Base-by-base conservation (phyloP, 23 red algal genomes). In the Gracilaria domingensis region DNA sequence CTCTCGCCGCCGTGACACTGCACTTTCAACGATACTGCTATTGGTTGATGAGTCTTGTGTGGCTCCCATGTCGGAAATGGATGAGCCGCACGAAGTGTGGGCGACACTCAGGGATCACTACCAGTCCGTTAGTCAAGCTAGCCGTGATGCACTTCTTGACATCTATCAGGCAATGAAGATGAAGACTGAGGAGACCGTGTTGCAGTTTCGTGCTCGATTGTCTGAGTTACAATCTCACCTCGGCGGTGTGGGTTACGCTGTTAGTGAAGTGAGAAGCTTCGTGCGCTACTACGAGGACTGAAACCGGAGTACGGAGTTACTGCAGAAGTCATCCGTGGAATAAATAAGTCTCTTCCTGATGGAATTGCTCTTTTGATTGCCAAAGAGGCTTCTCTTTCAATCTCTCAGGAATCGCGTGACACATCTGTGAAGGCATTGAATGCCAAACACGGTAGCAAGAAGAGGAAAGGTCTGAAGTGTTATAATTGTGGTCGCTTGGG, bases 11-110 rank as follows among this genome's bases (percentile, higher is more conserved):
- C 5, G 51, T 8, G 83, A 86, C 16, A 37, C 38, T 1, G 62
- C 37, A 26, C 48, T 86, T 23, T 69, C 62, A 8, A 72, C 66
- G 8, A 48, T 86, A 11, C 49, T 86, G 0, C 7, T 86, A 0
- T 70, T 55, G 29, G 47, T 86, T 4, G 20, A 86, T 36, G 61
- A 72, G 50, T 86, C 83, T 47, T 90, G 75, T 47, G 55, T 76
- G 45, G 47, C 87, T 28, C 71, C 74, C 30, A 49, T 90, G 0
- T 17, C 67, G 36, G 73, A 81, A 8, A 53, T 73, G 37, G 12
- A 28, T 4, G 75, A 90, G 18, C 73, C 2, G 7, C 21, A 33
- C 34, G 66, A 76, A 13, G 33, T 74, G 21, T 90, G 87, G 50
- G 29, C 51, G 17, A 37, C 11, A 9, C 37, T 90, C 5, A 90